These are phyloP conservation scores for Paracamarosporium sp. DNA, from an alignment of 2,329 filamentous ascomycete species.

Conservation along the genomic window DNA sequence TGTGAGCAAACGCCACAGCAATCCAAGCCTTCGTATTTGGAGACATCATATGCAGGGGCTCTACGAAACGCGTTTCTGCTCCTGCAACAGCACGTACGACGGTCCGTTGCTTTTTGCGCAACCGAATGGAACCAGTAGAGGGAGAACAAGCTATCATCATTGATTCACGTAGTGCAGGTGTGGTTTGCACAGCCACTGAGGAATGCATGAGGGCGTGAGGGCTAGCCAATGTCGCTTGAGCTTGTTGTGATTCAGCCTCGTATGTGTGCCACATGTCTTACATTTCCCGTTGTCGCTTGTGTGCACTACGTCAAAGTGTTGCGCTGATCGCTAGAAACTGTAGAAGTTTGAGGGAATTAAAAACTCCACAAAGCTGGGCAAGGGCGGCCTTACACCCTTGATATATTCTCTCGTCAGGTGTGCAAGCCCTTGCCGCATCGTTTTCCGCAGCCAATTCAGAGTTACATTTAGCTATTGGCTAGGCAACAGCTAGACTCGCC, in stretches of 20 bases:
- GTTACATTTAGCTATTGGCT: neutral
- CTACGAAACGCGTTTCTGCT: neutral
- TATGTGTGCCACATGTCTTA: neutral
- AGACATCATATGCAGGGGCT: neutral
- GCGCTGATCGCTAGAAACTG: neutral
- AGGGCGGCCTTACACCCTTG: neutral
- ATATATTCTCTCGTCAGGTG: neutral
- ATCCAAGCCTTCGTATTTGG: neutral
- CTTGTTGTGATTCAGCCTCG: neutral
- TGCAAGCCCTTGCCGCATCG: neutral
- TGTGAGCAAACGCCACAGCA: neutral
- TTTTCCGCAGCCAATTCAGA: neutral
- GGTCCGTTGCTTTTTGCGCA: neutral
- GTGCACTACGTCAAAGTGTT: neutral
- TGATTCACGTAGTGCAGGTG: neutral
- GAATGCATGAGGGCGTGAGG: neutral
- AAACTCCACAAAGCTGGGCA: too few species aligned
- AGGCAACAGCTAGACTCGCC: neutral
- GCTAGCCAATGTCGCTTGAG: neutral
- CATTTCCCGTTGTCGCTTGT: neutral
- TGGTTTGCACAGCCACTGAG: slow-evolving; percentile 6
- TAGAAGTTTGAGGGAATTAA: neutral
- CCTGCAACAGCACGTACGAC: too few species aligned
- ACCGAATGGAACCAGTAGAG: neutral
- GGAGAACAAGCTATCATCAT: neutral